Percentiles rank a stretch among this genome's conserved stretches.
These are phyloP conservation scores for Laburnicola sp. DNA, from an alignment of 2,329 filamentous ascomycete species.

Conservation along the genomic window DNA sequence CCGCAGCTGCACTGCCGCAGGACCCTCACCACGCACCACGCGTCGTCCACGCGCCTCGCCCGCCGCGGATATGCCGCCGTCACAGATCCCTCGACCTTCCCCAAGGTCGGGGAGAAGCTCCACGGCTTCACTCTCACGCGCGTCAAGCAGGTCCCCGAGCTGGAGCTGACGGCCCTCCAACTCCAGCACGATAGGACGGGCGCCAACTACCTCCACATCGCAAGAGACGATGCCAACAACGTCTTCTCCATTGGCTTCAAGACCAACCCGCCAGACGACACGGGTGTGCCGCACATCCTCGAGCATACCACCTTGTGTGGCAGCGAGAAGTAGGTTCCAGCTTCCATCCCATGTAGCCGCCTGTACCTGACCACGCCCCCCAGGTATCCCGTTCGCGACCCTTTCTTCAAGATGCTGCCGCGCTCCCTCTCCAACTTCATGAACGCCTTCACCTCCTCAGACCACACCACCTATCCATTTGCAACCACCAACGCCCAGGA, in stretches of 20 bases:
- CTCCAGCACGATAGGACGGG: slow-evolving; percentile 93
- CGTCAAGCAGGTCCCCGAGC: slow-evolving; percentile 88
- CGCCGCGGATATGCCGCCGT: slow-evolving; percentile 62
- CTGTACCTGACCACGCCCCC: slow-evolving; percentile 16
- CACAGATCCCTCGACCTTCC: slow-evolving; percentile 74
- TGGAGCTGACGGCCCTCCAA: slow-evolving; percentile 87
- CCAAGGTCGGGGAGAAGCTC: slow-evolving; percentile 79
- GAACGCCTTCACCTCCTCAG: slow-evolving; percentile 96
- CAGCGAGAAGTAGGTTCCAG: slow-evolving; percentile 73
- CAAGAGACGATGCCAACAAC: slow-evolving; percentile 96
- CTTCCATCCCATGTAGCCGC: background rate
- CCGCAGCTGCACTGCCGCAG: slow-evolving; percentile 32
- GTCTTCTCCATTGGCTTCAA: slow-evolving; percentile 99
- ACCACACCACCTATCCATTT: slow-evolving; percentile 97
- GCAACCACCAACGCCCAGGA: slow-evolving; percentile 95
- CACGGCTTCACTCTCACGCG: slow-evolving; percentile 92
- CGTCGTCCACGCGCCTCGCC: slow-evolving; percentile 13
- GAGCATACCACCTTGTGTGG: slow-evolving; percentile 97
- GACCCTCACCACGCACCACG: slow-evolving; percentile 12
- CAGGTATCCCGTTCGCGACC: slow-evolving; percentile 95
- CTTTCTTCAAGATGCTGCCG: slow-evolving; percentile 99
- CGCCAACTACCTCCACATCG: slow-evolving; percentile 93
- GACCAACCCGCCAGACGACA: slow-evolving; percentile 96
- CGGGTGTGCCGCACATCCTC: slow-evolving; percentile 92
- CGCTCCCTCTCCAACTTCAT: slow-evolving; percentile 99